phyloP scores from a whole-genome alignment of 1,284 basidiomycete genomes.

The Macrocystidia cucumis region DNA sequence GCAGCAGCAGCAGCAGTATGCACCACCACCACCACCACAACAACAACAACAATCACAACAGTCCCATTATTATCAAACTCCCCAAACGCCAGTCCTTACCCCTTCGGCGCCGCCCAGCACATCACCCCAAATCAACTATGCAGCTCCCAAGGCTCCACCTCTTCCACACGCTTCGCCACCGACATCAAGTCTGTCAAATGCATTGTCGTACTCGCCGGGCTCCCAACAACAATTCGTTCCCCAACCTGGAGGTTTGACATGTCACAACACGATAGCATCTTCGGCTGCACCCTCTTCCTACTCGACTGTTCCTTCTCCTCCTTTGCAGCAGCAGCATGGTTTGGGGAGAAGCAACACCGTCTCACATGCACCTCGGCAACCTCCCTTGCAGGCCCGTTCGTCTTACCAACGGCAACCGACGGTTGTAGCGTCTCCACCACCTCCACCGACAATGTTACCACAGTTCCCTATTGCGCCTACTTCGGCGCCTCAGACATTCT shows the following conservation, averaged over 20 bases:
- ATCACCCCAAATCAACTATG: too few species aligned
- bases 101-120: too few species aligned
- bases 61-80: too few species aligned
- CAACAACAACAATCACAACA: too few species aligned
- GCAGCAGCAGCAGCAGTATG: constrained; percentile 12
- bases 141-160: too few species aligned
- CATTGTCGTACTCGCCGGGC: too few species aligned
- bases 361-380: constrained; percentile 21
- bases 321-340: too few species aligned
- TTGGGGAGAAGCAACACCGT: constrained; percentile 39
- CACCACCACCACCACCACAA: constrained; percentile 10
- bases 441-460: constrained; percentile 32
- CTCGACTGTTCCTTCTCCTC: too few species aligned
- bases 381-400: constrained; percentile 21
- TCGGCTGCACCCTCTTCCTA: constrained; percentile 12
- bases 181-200: constrained; percentile 13
- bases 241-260: too few species aligned
- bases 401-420: constrained; percentile 10
- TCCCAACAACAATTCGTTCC: too few species aligned
- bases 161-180: constrained; percentile 7
- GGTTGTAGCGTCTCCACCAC: constrained; percentile 16
- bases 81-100: too few species aligned
- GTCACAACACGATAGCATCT: constrained; percentile 29
- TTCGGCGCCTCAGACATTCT: constrained; percentile 46
- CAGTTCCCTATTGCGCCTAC: constrained; percentile 70